Percentiles rank a stretch among this genome's conserved stretches.
Evolutionary conservation across 2,329 filamentous ascomycete genomes (phyloP).

Genomic region (Elsinoe ampelina): DNA sequence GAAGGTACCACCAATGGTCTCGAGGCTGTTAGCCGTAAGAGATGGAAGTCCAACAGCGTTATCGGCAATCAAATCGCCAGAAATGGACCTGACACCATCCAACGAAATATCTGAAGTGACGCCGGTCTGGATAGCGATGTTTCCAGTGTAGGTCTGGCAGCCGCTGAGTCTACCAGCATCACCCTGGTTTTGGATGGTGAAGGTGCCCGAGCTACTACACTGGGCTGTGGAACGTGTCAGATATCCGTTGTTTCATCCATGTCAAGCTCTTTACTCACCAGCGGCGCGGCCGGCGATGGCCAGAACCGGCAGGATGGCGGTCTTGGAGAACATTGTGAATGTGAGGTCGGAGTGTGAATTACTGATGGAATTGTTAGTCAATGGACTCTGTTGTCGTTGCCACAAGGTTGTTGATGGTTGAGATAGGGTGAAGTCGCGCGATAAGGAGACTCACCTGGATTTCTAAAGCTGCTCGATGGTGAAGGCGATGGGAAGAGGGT

Average conservation of each 20-base stretch:
- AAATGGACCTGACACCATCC: slow-evolving; percentile 52
- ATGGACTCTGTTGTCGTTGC: background rate
- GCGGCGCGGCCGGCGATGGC: slow-evolving; percentile 44
- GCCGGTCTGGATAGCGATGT: slow-evolving; percentile 53
- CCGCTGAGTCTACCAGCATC: slow-evolving; percentile 50
- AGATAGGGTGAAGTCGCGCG: background rate
- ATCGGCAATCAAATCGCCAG: slow-evolving; percentile 43
- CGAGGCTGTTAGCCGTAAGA: slow-evolving; percentile 53
- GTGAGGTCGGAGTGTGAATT: slow-evolving; percentile 6
- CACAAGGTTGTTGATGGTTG: background rate
- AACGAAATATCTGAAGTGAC: slow-evolving; percentile 53
- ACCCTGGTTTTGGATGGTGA: slow-evolving; percentile 51
- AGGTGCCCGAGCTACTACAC: slow-evolving; percentile 39
- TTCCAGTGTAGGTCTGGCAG: slow-evolving; percentile 62
- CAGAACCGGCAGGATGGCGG: slow-evolving; percentile 48
- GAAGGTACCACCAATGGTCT: slow-evolving; percentile 61
- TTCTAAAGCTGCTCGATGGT: slow-evolving; percentile 12
- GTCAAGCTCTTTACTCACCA: slow-evolving; percentile 32
- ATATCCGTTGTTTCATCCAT: background rate
- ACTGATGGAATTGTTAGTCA: background rate
- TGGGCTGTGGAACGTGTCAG: slow-evolving; percentile 18
- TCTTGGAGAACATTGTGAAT: slow-evolving; percentile 44
- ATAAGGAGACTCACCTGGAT: slow-evolving; percentile 8
- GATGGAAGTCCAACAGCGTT: slow-evolving; percentile 54
- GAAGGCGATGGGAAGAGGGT: slow-evolving; percentile 4